phyloP scores from a whole-genome alignment of 768 basidiomycete genomes.

The Russula griseocarnosa region DNA sequence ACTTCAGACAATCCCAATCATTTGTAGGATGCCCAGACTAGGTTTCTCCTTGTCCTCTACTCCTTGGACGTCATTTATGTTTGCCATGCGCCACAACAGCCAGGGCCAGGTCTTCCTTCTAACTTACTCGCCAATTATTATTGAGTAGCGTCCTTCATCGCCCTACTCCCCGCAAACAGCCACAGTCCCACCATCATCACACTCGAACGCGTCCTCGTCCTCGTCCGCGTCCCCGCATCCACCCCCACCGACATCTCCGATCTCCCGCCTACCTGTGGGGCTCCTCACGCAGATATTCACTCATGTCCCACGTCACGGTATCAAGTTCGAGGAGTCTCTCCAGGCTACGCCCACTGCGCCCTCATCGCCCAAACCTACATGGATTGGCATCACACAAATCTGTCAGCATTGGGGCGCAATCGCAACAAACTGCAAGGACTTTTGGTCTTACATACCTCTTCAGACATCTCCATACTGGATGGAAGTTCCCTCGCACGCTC shows the following conservation, averaged over 20 bases:
- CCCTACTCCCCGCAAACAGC: too few species aligned
- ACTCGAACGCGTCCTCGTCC: neutral
- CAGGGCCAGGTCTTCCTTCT: neutral
- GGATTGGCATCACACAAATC: conserved; percentile 8
- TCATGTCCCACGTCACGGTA: conserved; percentile 16
- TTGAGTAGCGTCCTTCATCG: neutral
- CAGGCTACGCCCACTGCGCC: too few species aligned
- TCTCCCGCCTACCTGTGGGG: conserved; percentile 13
- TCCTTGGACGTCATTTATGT: neutral
- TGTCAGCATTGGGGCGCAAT: conserved; percentile 9
- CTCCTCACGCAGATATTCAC: conserved; percentile 14
- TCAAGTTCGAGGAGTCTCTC: conserved; percentile 18
- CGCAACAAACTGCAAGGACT: conserved; percentile 2
- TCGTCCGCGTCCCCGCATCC: too few species aligned
- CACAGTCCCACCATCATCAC: neutral
- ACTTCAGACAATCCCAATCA: neutral
- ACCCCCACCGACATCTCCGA: neutral
- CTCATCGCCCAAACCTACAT: neutral
- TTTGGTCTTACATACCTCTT: conserved; percentile 17
- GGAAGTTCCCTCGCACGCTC: conserved; percentile 3
- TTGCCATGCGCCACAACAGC: neutral
- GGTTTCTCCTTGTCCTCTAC: neutral
- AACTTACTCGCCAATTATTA: neutral
- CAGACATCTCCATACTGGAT: conserved; percentile 11
- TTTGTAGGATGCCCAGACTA: neutral